Conservation (phyloP, 1,284 basidiomycete species). For the Tausonia pullulans region DNA sequence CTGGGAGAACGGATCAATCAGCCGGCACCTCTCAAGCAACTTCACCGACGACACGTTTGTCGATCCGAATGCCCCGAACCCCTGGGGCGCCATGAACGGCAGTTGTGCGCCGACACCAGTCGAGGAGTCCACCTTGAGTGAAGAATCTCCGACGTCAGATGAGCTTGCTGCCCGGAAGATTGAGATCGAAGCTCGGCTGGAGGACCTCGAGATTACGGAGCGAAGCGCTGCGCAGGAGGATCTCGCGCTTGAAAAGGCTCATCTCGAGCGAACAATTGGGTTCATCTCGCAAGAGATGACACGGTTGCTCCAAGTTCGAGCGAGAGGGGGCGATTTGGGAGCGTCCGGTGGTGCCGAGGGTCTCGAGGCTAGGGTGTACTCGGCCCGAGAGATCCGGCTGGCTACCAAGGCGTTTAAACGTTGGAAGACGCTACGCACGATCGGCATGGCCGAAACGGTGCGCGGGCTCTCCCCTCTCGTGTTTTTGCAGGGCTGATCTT, state of each 20-base stretch:
- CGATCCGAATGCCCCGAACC: conserved; percentile 48
- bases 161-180: too few species aligned
- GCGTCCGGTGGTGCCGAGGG: conserved; percentile 37
- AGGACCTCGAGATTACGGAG: conserved; percentile 53
- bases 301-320: conserved; percentile 62
- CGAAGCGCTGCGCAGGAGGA: conserved; percentile 60
- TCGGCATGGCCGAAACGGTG: conserved; percentile 73
- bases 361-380: conserved; percentile 68
- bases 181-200: conserved; percentile 18
- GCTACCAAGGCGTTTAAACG: conserved; percentile 67
- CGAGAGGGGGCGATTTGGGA: conserved; percentile 48
- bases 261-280: conserved; percentile 76
- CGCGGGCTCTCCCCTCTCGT: neutral
- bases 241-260: conserved; percentile 72
- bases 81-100: conserved; percentile 41
- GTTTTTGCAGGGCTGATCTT: neutral
- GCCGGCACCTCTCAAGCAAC: conserved; percentile 55
- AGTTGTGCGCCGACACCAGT: neutral
- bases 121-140: conserved; percentile 33
- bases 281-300: conserved; percentile 72
- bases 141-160: neutral
- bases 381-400: conserved; percentile 63
- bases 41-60: conserved; percentile 76
- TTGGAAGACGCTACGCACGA: conserved; percentile 73
- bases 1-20: conserved; percentile 54